Base-by-base conservation (phyloP, 2,329 filamentous ascomycete genomes). In the Aspergillus oerlinghausenensis region DNA sequence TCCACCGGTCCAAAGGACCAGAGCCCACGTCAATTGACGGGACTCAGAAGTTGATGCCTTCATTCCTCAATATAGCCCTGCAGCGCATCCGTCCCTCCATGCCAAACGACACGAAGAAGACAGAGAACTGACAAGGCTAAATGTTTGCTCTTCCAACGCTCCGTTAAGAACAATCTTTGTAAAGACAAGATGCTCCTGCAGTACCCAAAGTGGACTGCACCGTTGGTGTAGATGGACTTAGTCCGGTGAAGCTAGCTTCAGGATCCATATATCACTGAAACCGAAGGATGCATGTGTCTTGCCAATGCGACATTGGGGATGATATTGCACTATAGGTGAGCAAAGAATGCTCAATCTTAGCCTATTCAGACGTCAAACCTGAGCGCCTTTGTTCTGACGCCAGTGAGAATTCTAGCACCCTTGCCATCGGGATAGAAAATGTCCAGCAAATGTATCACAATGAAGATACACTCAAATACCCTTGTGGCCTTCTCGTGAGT, bases 161-260 rank as follows among this genome's bases (percentile, higher is more conserved):
- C 88, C 88, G 88, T 90, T 90, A 88, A 87, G 86, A 80, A 78
- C 81, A 82, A 80, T 77, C 81, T 84, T 83, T 84, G 88, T 78
- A 82, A 59, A 63, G 58, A 79, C 85, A 83, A 80, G 77, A 77
- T 83, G 85, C 79, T 82, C 88, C 83, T 87, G 88, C 87, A 83
- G 81, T 82, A 87, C 83, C 80, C 83, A 82, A 77, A 80, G 85
- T 84, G 74, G 70, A 70, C 82, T 86, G 87, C 87, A 89, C 85
- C 88, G 84, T 80, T 88, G 87, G 87, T 77, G 71, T 61, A 57
- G 57, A 26, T 26, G 21, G 23, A 47, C 14, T 4, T 6, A 11
- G 21, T 45, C 43, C 43, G 19, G 35, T 50, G 50, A 28, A 51
- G 47, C 40, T 52, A 49, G 38, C 55, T 55, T 23, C 48, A 49